Base-by-base conservation (phyloP, 2,329 filamentous ascomycete species). In the Westerdykella ornata region DNA sequence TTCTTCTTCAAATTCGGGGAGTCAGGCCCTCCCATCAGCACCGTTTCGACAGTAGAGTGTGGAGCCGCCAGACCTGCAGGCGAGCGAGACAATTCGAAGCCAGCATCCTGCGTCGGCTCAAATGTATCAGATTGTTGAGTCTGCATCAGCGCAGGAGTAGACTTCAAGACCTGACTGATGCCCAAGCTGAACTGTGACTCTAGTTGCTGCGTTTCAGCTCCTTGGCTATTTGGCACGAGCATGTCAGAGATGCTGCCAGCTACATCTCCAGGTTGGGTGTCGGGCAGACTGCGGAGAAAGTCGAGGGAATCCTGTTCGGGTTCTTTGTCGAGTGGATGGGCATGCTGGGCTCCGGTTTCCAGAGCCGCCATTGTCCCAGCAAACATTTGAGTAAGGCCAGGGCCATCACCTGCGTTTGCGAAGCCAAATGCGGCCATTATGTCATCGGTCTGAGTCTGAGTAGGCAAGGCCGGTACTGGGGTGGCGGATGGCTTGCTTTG, bases 351-450 rank as follows among this genome's bases (percentile, higher is more conserved):
- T 6, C 56, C 64, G 2, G 62, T 60, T 37, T 74, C 67, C 44
- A 72, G 71, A 29, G 78, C 80, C 36, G 85, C 88, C 80, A 96
- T 84, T 1, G 88, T 95, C 11, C 87, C 87, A 4, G 85, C 85
- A 60, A 95, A 96, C 47, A 92, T 90, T 56, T 95, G 89, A 0
- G 88, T 94, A 34, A 95, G 73, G 8, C 87, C 85, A 32, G 94
- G 63, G 5, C 72, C 66, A 31, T 63, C 59, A 35, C 59, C 44
- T n/a, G 51, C 46, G n/a, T 56, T 55, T 5, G 60, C 44, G 56
- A 72, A 61, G 51, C 68, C 56, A 45, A 69, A 69, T 5, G 63
- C 66, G 8, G 65, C 65, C 47, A 63, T 62, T 11, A 51, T 44
- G 33, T 63, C 56, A 19, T 60, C 53, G 17, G 61, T 13, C n/a